Conservation (phyloP, 2,329 filamentous ascomycete species). For the Alternaria sp. region DNA sequence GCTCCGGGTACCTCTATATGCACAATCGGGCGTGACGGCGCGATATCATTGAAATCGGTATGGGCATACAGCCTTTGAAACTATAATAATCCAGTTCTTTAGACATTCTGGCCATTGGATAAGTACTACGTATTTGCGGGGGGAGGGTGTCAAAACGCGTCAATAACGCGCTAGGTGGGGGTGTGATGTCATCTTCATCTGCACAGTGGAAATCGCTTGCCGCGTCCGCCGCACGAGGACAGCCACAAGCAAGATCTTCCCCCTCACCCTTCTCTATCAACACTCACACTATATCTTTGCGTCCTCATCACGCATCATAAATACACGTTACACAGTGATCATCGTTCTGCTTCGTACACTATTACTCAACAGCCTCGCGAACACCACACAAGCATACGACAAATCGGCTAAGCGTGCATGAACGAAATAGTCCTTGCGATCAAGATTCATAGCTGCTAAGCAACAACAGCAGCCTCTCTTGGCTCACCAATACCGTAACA, state of each 20-base stretch:
- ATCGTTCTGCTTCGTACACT: not conserved
- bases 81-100: accelerated
- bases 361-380: not conserved
- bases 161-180: not conserved
- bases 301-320: accelerated
- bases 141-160: not conserved
- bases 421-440: not conserved
- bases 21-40: not conserved
- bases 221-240: no score
- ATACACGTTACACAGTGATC: not conserved
- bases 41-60: not conserved
- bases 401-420: not conserved
- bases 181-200: not conserved
- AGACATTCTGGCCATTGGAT: not conserved
- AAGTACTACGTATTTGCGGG: not conserved
- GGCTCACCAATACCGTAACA: not conserved
- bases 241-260: not conserved
- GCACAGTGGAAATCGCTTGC: not conserved
- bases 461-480: accelerated
- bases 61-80: not conserved
- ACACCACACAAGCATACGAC: not conserved
- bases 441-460: not conserved
- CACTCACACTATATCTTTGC: not conserved
- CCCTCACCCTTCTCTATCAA: not conserved
- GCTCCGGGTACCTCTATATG: not conserved